Conservation (phyloP, 2,329 filamentous ascomycete species). For the Hirsutella rhossiliensis region DNA sequence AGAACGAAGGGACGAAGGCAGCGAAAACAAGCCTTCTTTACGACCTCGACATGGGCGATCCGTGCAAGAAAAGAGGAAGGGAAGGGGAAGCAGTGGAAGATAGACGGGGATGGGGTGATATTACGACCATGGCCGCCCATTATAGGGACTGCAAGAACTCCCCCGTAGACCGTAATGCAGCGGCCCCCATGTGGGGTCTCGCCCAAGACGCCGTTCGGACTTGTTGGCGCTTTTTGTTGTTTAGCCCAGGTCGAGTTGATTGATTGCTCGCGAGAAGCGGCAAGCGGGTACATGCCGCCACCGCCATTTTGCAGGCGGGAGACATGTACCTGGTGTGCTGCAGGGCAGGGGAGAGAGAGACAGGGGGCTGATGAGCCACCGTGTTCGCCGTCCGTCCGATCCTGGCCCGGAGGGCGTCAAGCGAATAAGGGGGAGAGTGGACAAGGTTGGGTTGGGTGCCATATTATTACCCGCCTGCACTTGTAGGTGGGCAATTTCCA, state of each 20-base stretch:
- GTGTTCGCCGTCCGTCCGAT: conserved; percentile 13
- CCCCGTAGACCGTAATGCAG: too few species aligned
- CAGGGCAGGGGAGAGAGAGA: conserved; percentile 2
- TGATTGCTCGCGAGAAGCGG: too few species aligned
- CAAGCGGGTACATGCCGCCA: background rate
- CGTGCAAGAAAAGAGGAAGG: conserved; percentile 23
- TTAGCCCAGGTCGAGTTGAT: too few species aligned
- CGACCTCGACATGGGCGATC: conserved; percentile 36
- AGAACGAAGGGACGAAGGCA: conserved; percentile 40
- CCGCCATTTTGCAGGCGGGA: background rate
- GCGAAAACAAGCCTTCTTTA: conserved; percentile 31
- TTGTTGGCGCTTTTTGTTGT: too few species aligned
- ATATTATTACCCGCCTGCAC: too few species aligned
- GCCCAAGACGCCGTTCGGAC: too few species aligned
- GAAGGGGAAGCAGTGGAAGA: conserved; percentile 9
- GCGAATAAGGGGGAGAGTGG: conserved; percentile 8
- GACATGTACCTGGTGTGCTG: conserved; percentile 1
- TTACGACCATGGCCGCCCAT: too few species aligned
- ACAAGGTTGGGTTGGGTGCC: too few species aligned
- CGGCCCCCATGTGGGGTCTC: too few species aligned
- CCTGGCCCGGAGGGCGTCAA: background rate
- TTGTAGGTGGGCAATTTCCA: too few species aligned
- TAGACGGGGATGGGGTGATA: conserved; percentile 25
- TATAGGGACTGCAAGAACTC: too few species aligned
- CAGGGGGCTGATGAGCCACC: conserved; percentile 10